Conservation (phyloP, 2,329 filamentous ascomycete genomes). For the Talaromyces sp. region DNA sequence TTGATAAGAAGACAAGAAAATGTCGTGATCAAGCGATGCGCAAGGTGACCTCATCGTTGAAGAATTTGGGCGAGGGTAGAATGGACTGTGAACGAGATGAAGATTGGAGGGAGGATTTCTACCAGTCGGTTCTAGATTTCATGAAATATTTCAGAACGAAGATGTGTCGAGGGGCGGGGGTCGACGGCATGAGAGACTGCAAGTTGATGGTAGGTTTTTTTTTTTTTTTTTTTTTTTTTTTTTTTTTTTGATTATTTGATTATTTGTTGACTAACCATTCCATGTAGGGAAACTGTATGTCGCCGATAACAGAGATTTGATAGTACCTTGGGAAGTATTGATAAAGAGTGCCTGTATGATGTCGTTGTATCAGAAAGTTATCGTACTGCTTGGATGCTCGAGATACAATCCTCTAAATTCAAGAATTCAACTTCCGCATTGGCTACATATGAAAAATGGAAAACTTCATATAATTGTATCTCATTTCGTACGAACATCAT, state of each 20-base stretch:
- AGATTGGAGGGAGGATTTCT: constrained; percentile 7
- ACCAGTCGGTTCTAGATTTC: neutral
- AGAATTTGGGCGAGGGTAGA: constrained; percentile 5
- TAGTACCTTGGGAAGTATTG: neutral
- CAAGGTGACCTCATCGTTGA: constrained; percentile 4
- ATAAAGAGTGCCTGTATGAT: neutral
- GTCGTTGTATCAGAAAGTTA: neutral
- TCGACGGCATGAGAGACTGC: constrained; percentile 7
- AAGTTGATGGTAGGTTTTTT: constrained; percentile 6
- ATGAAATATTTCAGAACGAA: constrained; percentile 8
- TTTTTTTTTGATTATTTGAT: too few species aligned
- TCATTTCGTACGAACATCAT: neutral
- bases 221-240: neutral
- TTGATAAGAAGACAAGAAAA: constrained; percentile 7
- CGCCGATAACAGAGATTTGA: neutral
- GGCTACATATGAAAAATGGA: neutral
- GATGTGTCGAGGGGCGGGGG: neutral
- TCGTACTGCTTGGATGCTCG: neutral
- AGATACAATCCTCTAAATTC: neutral
- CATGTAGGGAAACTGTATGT: constrained; percentile 7
- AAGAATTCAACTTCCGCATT: neutral
- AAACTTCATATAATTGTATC: neutral
- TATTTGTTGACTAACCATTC: neutral
- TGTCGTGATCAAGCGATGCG: constrained; percentile 6
- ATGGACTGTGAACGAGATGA: constrained; percentile 9